These are phyloP conservation scores for Cryomyces minteri DNA, from an alignment of 495 filamentous ascomycete species.

Conservation along the genomic window DNA sequence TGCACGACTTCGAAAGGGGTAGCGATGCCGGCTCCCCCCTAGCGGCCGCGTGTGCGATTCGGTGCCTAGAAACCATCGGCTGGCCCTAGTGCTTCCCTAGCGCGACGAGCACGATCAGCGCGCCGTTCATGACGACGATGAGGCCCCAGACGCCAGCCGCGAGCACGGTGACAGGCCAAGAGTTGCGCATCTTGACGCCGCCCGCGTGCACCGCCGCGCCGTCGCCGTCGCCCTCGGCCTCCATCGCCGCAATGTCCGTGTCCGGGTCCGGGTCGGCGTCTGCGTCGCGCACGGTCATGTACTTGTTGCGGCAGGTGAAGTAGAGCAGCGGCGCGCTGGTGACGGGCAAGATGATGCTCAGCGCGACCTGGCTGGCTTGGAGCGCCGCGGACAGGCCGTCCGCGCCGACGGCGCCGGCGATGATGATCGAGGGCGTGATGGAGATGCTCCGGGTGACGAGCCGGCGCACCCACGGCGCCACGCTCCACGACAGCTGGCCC, in stretches of 20 bases:
- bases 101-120: slow-evolving; percentile 13
- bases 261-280: neutral
- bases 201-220: neutral
- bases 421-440: slow-evolving; percentile 66
- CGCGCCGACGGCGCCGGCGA: slow-evolving; percentile 57
- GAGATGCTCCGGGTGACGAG: slow-evolving; percentile 54
- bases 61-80: too few species aligned
- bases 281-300: slow-evolving; percentile 45
- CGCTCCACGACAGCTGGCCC: slow-evolving; percentile 53
- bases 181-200: neutral
- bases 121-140: slow-evolving; percentile 24
- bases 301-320: slow-evolving; percentile 65
- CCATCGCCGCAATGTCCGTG: too few species aligned
- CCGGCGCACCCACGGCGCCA: slow-evolving; percentile 52
- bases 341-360: slow-evolving; percentile 68
- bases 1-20: too few species aligned
- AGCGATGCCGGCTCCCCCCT: too few species aligned
- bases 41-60: too few species aligned
- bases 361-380: slow-evolving; percentile 59
- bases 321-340: slow-evolving; percentile 70
- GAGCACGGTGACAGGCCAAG: neutral
- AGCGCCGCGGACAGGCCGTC: slow-evolving; percentile 55
- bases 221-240: neutral
- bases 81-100: too few species aligned
- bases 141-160: slow-evolving; percentile 15